Evolutionary conservation across 2,329 filamentous ascomycete species (phyloP).

Genomic region (Colletotrichum navitas): DNA sequence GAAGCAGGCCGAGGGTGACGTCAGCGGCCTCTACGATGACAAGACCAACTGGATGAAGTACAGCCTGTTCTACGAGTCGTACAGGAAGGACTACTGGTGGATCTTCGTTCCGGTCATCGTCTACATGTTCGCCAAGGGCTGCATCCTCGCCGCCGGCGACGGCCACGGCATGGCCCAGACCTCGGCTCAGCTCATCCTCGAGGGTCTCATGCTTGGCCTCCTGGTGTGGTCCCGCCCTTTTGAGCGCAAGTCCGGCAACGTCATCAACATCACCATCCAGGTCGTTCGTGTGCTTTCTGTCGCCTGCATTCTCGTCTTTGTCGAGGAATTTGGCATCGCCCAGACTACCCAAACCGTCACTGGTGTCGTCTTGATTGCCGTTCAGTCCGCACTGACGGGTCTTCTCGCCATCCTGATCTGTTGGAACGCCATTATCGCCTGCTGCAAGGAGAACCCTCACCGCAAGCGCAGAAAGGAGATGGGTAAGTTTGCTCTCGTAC

Average conservation of each 20-base stretch:
- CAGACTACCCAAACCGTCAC: constrained; percentile 95
- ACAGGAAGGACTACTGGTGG: constrained; percentile 97
- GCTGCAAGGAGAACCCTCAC: constrained; percentile 90
- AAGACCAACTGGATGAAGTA: constrained; percentile 94
- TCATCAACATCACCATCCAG: constrained; percentile 95
- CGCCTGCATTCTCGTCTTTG: constrained; percentile 90
- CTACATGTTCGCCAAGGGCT: constrained; percentile 92
- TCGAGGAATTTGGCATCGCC: constrained; percentile 89
- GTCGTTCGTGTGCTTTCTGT: constrained; percentile 90
- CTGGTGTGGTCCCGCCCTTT: constrained; percentile 89
- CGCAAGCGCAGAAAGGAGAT: constrained; percentile 88
- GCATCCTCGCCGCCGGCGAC: constrained; percentile 85
- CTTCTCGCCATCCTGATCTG: constrained; percentile 87
- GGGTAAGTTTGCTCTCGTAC: constrained; percentile 69
- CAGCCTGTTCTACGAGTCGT: constrained; percentile 96
- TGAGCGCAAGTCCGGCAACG: constrained; percentile 86
- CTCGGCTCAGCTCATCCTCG: constrained; percentile 82
- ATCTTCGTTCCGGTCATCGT: constrained; percentile 89
- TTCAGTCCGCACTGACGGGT: constrained; percentile 87
- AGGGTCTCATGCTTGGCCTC: constrained; percentile 81
- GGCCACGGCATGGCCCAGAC: constrained; percentile 88
- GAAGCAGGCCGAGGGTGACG: constrained; percentile 81
- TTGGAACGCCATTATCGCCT: constrained; percentile 88
- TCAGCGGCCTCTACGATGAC: constrained; percentile 82
- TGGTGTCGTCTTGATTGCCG: constrained; percentile 91